Conservation (phyloP, 2,329 filamentous ascomycete genomes). For the Scytalidium lignicola region DNA sequence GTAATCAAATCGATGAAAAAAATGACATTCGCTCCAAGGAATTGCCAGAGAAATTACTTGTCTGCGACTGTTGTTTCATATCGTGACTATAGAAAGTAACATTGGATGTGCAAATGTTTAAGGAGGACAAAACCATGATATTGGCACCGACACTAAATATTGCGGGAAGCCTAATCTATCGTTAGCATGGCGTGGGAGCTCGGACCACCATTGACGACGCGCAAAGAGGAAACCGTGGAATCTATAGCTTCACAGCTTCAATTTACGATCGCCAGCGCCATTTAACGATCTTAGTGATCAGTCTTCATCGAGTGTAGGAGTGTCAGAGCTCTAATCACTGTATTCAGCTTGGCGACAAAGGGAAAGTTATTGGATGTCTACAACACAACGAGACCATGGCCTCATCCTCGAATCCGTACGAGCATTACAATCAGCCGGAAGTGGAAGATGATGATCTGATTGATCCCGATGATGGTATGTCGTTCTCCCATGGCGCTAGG, state of each 20-base stretch:
- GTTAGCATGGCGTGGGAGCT: neutral
- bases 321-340: no score
- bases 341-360: neutral
- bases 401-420: constrained; percentile 39
- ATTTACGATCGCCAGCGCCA: neutral
- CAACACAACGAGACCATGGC: constrained; percentile 21
- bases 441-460: constrained; percentile 66
- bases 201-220: constrained; percentile 4
- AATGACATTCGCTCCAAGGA: no score
- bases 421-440: constrained; percentile 57
- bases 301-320: no score
- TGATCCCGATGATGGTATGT: constrained; percentile 71
- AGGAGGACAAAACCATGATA: no score
- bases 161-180: constrained; percentile 5
- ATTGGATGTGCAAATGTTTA: no score
- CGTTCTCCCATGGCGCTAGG: neutral
- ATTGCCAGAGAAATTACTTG: no score
- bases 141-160: no score
- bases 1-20: no score
- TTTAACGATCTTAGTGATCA: neutral
- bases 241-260: constrained; percentile 8
- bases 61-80: no score
- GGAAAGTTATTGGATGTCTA: neutral
- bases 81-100: no score
- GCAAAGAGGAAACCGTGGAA: constrained; percentile 20